phyloP scores from a whole-genome alignment of 2,329 filamentous ascomycete genomes.

The Biscogniauxia mediterranea region DNA sequence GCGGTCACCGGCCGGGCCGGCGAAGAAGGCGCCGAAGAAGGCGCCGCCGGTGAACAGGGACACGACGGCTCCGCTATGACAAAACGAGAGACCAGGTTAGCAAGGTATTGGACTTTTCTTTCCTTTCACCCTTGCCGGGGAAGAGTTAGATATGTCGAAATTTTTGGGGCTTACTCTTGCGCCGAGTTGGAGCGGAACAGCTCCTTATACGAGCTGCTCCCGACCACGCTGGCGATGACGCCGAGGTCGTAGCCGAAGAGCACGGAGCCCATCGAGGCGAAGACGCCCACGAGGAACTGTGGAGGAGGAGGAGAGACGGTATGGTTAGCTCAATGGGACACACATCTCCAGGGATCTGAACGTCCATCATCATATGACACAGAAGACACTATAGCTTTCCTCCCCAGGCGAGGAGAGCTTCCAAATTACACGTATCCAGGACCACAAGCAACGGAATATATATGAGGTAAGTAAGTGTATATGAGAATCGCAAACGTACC shows the following conservation, averaged over 20 bases:
- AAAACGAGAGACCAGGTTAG: not conserved
- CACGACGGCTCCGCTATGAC: conserved; percentile 63
- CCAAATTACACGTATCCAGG: not conserved
- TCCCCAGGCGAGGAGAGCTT: no score
- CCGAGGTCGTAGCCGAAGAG: conserved; percentile 57
- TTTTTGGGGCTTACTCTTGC: conserved; percentile 36
- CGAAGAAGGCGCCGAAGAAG: conserved; percentile 60
- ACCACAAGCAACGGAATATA: not conserved
- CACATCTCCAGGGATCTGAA: not conserved
- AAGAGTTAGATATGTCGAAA: conserved; percentile 8
- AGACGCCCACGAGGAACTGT: conserved; percentile 51
- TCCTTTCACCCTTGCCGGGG: no score
- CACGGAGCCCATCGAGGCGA: conserved; percentile 55
- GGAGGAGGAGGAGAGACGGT: not conserved
- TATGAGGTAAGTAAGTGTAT: no score
- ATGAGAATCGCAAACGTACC: conserved; percentile 15
- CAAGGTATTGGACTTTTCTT: no score
- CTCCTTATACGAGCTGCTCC: conserved; percentile 42
- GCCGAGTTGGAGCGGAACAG: conserved; percentile 39
- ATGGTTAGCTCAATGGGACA: not conserved
- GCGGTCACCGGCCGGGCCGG: conserved; percentile 56
- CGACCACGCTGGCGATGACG: conserved; percentile 52
- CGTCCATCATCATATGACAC: no score
- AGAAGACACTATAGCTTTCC: no score
- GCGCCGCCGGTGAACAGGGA: conserved; percentile 73